phyloP scores from a whole-genome alignment of 1,284 basidiomycete species.

The Melampsora larici-populina region DNA sequence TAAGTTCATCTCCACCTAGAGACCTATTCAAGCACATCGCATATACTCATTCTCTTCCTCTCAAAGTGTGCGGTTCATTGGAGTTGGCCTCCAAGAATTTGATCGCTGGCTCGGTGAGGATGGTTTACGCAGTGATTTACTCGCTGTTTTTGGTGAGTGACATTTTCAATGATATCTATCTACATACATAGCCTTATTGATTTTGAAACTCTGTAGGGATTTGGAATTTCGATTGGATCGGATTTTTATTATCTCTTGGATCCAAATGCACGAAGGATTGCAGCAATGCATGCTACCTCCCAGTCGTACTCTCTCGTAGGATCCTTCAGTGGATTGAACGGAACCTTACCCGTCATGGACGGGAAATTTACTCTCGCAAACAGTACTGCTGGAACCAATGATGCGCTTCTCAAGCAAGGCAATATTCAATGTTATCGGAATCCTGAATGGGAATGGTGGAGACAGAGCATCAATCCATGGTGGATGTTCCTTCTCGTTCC shows the following conservation, averaged over 20 bases:
- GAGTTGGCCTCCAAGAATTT: conserved; percentile 85
- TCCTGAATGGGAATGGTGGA: conserved; percentile 67
- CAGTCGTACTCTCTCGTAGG: conserved; percentile 62
- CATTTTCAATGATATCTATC: background rate
- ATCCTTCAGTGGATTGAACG: conserved; percentile 66
- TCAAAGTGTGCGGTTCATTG: conserved; percentile 67
- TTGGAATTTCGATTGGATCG: conserved; percentile 80
- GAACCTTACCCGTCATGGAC: conserved; percentile 59
- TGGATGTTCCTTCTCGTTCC: conserved; percentile 75
- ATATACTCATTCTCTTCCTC: background rate
- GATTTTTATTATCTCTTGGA: conserved; percentile 79
- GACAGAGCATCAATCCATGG: conserved; percentile 72
- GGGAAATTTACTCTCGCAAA: conserved; percentile 75
- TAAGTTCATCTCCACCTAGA: conserved; percentile 55
- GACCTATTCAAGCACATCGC: conserved; percentile 25
- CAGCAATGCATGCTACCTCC: conserved; percentile 59
- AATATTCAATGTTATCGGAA: conserved; percentile 66
- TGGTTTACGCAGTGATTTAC: conserved; percentile 85
- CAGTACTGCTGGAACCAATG: conserved; percentile 54
- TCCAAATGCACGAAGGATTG: conserved; percentile 61
- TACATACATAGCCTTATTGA: conserved; percentile 8
- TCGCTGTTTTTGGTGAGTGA: conserved; percentile 69
- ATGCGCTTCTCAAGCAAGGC: conserved; percentile 49
- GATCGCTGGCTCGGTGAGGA: conserved; percentile 78
- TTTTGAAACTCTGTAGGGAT: conserved; percentile 58